These are phyloP conservation scores for Kwoniella heveanensis DNA, from an alignment of 768 basidiomycete species.

Conservation along the genomic window DNA sequence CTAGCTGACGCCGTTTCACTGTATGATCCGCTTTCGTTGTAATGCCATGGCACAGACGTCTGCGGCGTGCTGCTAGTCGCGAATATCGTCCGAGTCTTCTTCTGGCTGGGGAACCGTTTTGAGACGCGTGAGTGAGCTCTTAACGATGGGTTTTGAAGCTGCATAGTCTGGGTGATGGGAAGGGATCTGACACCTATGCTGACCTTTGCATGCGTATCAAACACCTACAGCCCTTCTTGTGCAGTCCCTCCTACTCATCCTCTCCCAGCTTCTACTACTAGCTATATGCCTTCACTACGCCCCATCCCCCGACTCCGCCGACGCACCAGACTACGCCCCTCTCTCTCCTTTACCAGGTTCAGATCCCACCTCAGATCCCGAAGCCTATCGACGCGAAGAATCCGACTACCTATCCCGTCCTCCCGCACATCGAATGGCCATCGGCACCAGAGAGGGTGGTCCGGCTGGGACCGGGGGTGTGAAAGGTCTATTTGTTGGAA, in stretches of 20 bases:
- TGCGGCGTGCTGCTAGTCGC: slow-evolving; percentile 53
- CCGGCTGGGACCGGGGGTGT: neutral
- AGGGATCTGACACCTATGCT: neutral
- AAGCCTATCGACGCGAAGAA: slow-evolving; percentile 14
- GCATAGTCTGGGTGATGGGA: too few relatives aligned
- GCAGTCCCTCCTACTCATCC: slow-evolving; percentile 55
- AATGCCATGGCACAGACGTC: slow-evolving; percentile 39
- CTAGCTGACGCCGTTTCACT: too few relatives aligned
- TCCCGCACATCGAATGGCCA: neutral
- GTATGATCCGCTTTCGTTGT: too few relatives aligned
- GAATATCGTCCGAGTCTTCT: slow-evolving; percentile 55
- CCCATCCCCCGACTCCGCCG: slow-evolving; percentile 16
- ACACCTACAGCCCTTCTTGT: slow-evolving; percentile 50
- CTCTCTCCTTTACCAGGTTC: slow-evolving; percentile 28
- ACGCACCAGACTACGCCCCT: slow-evolving; percentile 33
- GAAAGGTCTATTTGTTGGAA: slow-evolving; percentile 7
- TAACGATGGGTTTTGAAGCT: too few relatives aligned
- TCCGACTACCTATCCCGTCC: slow-evolving; percentile 19
- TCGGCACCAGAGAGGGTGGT: neutral
- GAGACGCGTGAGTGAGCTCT: slow-evolving; percentile 45
- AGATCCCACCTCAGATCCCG: neutral
- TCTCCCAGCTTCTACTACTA: slow-evolving; percentile 54
- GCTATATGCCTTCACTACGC: slow-evolving; percentile 54
- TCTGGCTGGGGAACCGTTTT: slow-evolving; percentile 55
- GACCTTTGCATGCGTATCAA: neutral